These are phyloP conservation scores for Anthoceros angustus DNA, from an alignment of 225 moss, liverwort and hornwort species.

Conservation along the genomic window DNA sequence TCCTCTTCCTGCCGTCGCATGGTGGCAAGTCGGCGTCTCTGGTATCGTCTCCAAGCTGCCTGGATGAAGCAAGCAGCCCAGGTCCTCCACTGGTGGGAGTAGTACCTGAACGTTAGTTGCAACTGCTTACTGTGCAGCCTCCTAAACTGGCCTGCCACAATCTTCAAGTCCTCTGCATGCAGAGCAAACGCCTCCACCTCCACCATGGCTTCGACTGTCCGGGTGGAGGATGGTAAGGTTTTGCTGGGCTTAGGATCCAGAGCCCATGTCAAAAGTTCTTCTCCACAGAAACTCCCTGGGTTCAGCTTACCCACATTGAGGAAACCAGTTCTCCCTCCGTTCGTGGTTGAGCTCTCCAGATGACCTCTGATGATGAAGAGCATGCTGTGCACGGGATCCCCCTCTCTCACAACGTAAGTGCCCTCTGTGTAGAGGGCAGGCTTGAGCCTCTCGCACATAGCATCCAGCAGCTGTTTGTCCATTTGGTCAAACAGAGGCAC, in stretches of 20 bases:
- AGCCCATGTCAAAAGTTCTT: conserved; percentile 94
- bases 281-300: conserved; percentile 72
- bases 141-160: conserved; percentile 91
- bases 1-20: conserved; percentile 57
- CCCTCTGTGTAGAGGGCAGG: conserved; percentile 68
- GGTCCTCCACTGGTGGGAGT: conserved; percentile 90
- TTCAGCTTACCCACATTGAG: conserved; percentile 42
- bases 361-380: conserved; percentile 77
- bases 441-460: conserved; percentile 76
- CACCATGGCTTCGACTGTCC: conserved; percentile 46
- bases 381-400: conserved; percentile 89
- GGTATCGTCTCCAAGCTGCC: conserved; percentile 68
- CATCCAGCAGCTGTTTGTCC: conserved; percentile 87
- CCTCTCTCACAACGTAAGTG: conserved; percentile 72
- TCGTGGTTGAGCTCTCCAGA: conserved; percentile 63
- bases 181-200: conserved; percentile 90
- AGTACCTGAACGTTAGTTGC: conserved; percentile 88
- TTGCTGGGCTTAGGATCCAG: conserved; percentile 75
- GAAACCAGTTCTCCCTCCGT: conserved; percentile 51
- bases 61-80: conserved; percentile 91
- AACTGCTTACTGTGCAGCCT: conserved; percentile 83
- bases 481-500: conserved; percentile 89
- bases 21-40: conserved; percentile 39
- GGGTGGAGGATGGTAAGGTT: conserved; percentile 69
- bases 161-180: conserved; percentile 71